phyloP scores from a whole-genome alignment of 306 rosid species.

The Ochetophila trinervis region DNA sequence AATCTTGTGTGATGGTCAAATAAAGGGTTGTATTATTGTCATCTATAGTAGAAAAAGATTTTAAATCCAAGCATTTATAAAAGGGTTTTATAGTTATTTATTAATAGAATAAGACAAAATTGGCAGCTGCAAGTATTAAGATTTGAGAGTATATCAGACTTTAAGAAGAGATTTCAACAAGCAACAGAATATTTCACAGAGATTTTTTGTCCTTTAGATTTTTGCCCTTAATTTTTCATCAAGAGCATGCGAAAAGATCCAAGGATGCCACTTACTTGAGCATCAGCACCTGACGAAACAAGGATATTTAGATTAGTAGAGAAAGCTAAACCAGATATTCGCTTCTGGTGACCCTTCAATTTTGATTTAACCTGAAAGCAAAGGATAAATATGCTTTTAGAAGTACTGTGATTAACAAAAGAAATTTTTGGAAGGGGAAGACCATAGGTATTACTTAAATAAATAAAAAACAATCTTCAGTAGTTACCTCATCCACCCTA shows the following conservation, averaged over 20 bases:
- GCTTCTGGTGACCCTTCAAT: conserved; percentile 79
- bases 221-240: background rate
- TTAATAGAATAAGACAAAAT: too few species aligned
- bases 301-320: conserved; percentile 69
- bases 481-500: conserved; percentile 73
- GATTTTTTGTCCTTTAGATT: too few species aligned
- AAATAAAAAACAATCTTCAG: conserved; percentile 4
- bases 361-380: conserved; percentile 64
- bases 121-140: too few species aligned
- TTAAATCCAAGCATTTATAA: too few species aligned
- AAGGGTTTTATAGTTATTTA: too few species aligned
- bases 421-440: background rate
- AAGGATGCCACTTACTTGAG: conserved; percentile 51
- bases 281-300: conserved; percentile 86
- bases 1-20: too few species aligned
- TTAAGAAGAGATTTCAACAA: too few species aligned
- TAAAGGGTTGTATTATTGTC: too few species aligned
- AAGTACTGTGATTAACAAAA: background rate
- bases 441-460: background rate
- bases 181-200: too few species aligned
- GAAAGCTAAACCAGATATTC: conserved; percentile 78
- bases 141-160: too few species aligned
- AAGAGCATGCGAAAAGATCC: background rate
- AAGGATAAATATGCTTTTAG: background rate
- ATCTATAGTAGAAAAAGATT: too few species aligned